Evolutionary conservation across 2,329 filamentous ascomycete genomes (phyloP), one percentile per base, ranked within the genome.

Genomic region (Aulographum hederae): DNA sequence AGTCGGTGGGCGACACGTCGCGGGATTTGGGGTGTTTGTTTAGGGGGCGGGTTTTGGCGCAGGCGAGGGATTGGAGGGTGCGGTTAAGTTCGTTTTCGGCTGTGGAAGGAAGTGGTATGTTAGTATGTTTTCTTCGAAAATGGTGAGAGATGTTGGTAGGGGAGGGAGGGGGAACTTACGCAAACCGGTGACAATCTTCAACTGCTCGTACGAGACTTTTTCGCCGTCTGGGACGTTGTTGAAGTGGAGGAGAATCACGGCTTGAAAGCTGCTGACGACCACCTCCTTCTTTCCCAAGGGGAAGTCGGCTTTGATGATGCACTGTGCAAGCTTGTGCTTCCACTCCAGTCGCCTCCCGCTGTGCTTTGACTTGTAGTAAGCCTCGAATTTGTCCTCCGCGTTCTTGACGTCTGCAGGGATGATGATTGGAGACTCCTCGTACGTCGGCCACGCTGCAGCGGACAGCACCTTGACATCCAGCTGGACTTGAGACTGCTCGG

Each of bases 321-420:
- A 93, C 50, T 95, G 84, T 3, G 81, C 81, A n/a, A 98, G 67
- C 11, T 77, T 71, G 51, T 94, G 84, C 51, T 92, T 93, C 84
- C 89, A 98, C 2, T 74, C 74, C 23, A 98, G 63, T 34, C 78
- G 76, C 25, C 86, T 71, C 6, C 86, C 86, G 2, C 74, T 84
- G 49, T 98, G 85, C 54, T 94, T 95, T 46, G 61, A 67, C 51
- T 80, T 76, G 61, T 98, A 98, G 50, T 86, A 84, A 12, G 60
- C 49, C 45, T 93, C 82, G 46, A 93, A 98, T 29, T 73, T 71
- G 40, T 77, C 69, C 35, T 91, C 73, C 34, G 85, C 74, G n/a
- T 63, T 62, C 16, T 77, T 67, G 29, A 95, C 75, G 25, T 78
- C 70, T 4, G 67, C 56, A 0, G 89, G 86, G 5, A 98, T 65